Percentiles rank a stretch among this genome's conserved stretches.
These are phyloP conservation scores for Xylariaceae sp. DNA, from an alignment of 2,329 filamentous ascomycete genomes.

Conservation along the genomic window DNA sequence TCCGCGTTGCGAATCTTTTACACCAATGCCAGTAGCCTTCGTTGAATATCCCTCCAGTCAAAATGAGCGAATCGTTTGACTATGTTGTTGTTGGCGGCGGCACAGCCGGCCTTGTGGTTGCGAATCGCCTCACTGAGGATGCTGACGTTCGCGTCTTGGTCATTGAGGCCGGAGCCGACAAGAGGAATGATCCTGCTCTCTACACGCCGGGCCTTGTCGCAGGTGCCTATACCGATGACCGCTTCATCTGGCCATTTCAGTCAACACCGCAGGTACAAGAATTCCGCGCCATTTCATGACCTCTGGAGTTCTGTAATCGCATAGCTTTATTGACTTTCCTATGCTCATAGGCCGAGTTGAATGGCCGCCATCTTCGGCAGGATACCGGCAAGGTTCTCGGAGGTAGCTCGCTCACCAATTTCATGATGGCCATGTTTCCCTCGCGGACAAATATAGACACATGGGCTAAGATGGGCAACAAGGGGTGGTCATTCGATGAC, in stretches of 20 bases:
- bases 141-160: constrained; percentile 36
- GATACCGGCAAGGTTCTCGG: constrained; percentile 35
- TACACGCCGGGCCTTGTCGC: constrained; percentile 35
- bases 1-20: background rate
- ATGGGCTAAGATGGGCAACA: constrained; percentile 25
- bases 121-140: constrained; percentile 40
- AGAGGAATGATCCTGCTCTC: constrained; percentile 35
- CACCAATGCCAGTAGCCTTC: background rate
- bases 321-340: constrained; percentile 8
- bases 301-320: background rate
- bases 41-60: background rate
- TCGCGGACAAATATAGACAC: constrained; percentile 21
- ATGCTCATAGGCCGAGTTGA: constrained; percentile 23
- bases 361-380: constrained; percentile 33
- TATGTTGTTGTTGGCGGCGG: constrained; percentile 50
- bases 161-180: constrained; percentile 39
- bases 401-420: constrained; percentile 30
- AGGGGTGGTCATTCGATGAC: constrained; percentile 24
- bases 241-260: constrained; percentile 41
- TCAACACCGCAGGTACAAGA: constrained; percentile 35
- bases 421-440: constrained; percentile 26
- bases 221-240: constrained; percentile 24
- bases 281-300: background rate
- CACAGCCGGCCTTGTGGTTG: constrained; percentile 46
- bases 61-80: constrained; percentile 37